Evolutionary conservation across 805 yeast genomes (phyloP).

Genomic region (Metschnikowia gelsemii): DNA sequence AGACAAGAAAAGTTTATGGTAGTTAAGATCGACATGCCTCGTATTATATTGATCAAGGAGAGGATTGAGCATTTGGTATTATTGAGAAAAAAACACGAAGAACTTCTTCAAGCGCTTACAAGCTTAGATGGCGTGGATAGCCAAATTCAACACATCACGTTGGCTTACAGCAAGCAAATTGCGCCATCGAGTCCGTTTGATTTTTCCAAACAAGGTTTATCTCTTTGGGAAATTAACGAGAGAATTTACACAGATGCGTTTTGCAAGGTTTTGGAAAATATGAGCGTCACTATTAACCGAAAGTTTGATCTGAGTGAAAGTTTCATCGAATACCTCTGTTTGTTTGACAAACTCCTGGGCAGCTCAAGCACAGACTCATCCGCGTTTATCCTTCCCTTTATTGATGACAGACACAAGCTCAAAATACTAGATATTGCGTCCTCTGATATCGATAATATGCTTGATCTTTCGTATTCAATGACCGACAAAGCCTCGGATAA

Average conservation of each 20-base stretch:
- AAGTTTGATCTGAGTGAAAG: conserved; percentile 26
- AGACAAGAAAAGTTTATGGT: conserved; percentile 69
- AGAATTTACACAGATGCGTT: conserved; percentile 25
- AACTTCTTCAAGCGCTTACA: conserved; percentile 39
- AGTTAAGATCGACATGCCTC: conserved; percentile 54
- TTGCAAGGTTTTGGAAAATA: conserved; percentile 23
- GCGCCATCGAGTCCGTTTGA: conserved; percentile 32
- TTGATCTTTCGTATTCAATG: conserved; percentile 6
- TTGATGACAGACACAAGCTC: conserved; percentile 39
- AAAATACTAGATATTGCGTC: conserved; percentile 31
- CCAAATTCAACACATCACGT: conserved; percentile 22
- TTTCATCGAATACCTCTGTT: conserved; percentile 29
- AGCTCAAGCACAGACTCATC: conserved; percentile 9
- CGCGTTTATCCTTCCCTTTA: conserved; percentile 19
- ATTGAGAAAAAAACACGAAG: conserved; percentile 56
- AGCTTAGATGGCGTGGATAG: conserved; percentile 18
- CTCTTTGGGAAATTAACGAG: conserved; percentile 32
- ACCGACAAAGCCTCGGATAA: background rate
- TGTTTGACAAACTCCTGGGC: conserved; percentile 27
- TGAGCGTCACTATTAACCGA: conserved; percentile 26
- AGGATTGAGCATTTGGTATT: conserved; percentile 42
- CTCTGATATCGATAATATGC: conserved; percentile 23
- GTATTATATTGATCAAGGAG: conserved; percentile 34
- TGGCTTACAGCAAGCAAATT: conserved; percentile 32
- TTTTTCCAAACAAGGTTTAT: conserved; percentile 30